phyloP scores from a whole-genome alignment of 257 asterid genomes.

The Marsdenia floribunda region DNA sequence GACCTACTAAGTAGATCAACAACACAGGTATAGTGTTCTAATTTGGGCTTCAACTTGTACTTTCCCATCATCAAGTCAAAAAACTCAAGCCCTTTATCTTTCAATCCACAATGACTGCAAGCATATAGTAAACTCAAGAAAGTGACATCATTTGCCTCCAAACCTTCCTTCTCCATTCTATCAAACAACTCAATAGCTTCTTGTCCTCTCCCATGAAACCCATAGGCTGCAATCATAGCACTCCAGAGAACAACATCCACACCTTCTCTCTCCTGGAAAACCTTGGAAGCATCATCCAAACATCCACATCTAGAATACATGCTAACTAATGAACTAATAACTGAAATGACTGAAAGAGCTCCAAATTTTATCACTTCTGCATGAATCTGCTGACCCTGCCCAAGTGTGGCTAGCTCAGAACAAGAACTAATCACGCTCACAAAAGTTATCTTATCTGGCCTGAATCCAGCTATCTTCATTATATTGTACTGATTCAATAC shows the following conservation, averaged over 20 bases:
- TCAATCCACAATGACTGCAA: conserved; percentile 82
- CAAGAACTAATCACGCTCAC: conserved; percentile 74
- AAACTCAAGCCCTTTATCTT: conserved; percentile 62
- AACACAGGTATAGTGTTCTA: conserved; percentile 81
- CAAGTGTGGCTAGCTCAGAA: conserved; percentile 72
- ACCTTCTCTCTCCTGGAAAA: conserved; percentile 45
- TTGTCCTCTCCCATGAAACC: conserved; percentile 81
- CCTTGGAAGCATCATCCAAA: conserved; percentile 62
- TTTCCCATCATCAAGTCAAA: conserved; percentile 49
- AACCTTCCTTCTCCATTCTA: conserved; percentile 10
- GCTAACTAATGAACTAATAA: conserved; percentile 67
- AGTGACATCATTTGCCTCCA: conserved; percentile 33
- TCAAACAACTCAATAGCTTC: conserved; percentile 54
- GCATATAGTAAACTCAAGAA: conserved; percentile 82
- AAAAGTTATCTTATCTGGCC: conserved; percentile 74
- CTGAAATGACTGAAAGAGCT: conserved; percentile 44
- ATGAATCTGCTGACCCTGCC: conserved; percentile 90
- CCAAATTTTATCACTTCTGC: conserved; percentile 72
- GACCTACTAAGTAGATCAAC: conserved; percentile 91
- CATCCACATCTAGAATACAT: conserved; percentile 92
- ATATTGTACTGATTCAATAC: conserved; percentile 56
- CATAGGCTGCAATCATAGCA: conserved; percentile 87
- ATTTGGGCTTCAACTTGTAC: conserved; percentile 52
- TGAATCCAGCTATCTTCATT: conserved; percentile 53
- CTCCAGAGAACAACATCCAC: conserved; percentile 63